Evolutionary conservation across 106 monocot genomes (phyloP).

Genomic region (Xerophyta viscosa): DNA sequence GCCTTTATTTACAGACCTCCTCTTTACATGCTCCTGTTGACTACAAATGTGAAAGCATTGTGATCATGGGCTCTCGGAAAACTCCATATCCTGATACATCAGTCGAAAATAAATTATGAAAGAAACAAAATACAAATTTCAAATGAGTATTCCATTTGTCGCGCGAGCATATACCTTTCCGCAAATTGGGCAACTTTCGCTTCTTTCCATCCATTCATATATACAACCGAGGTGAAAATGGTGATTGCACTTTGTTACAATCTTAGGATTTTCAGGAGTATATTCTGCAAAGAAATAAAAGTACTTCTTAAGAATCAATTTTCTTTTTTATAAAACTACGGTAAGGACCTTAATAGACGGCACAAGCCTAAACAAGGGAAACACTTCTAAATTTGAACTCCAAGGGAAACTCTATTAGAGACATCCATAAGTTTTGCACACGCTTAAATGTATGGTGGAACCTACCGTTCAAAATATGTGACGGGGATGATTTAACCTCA

Average conservation of each 20-base stretch:
- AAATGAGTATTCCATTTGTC: neutral
- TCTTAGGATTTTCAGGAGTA: constrained; percentile 80
- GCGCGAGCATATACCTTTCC: constrained; percentile 43
- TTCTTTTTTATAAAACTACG: no score
- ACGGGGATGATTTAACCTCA: no score
- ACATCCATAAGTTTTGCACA: no score
- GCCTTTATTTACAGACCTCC: constrained; percentile 9
- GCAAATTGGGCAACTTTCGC: constrained; percentile 74
- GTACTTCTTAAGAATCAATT: no score
- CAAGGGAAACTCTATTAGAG: no score
- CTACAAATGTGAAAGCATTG: neutral
- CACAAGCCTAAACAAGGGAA: no score
- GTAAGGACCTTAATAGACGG: no score
- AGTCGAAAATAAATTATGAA: neutral
- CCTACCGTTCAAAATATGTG: no score
- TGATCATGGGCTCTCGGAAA: constrained; percentile 24
- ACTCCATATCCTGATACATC: constrained; percentile 26
- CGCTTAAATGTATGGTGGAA: no score
- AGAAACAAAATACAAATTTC: neutral
- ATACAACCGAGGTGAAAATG: constrained; percentile 85
- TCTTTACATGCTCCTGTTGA: neutral
- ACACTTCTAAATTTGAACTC: no score
- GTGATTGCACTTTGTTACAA: constrained; percentile 59
- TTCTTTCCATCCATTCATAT: constrained; percentile 96
- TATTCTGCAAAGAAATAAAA: constrained; percentile 52